These are phyloP conservation scores for Euphorbia lathyris DNA, from an alignment of 345 rosid genomes.

Conservation along the genomic window DNA sequence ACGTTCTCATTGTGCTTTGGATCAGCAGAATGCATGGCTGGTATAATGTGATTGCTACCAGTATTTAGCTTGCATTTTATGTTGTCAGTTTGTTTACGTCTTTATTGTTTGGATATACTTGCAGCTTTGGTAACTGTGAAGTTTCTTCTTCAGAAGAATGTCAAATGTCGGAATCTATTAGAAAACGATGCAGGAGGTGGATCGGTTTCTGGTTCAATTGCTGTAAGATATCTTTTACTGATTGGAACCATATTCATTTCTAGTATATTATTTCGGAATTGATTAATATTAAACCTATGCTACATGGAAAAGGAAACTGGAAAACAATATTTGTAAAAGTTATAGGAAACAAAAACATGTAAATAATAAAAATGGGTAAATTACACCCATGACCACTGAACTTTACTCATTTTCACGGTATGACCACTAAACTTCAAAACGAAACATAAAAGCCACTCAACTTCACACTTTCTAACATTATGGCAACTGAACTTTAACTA, in stretches of 20 bases:
- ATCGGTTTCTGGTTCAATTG: constrained; percentile 81
- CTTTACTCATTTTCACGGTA: too few relatives aligned
- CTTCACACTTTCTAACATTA: too few relatives aligned
- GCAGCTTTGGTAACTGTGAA: constrained; percentile 83
- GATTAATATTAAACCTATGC: too few relatives aligned
- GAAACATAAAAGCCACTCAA: too few relatives aligned
- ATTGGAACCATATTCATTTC: neutral
- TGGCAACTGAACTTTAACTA: too few relatives aligned
- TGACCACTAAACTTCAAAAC: too few relatives aligned
- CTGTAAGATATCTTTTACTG: constrained; percentile 45
- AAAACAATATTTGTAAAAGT: too few relatives aligned
- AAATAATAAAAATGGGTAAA: too few relatives aligned
- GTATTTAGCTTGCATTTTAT: neutral
- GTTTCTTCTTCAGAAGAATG: constrained; percentile 75
- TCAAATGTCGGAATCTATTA: constrained; percentile 80
- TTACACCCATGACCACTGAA: too few relatives aligned
- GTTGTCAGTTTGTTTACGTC: neutral
- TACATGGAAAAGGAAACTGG: too few relatives aligned
- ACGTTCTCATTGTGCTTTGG: constrained; percentile 77
- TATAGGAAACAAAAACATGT: too few relatives aligned
- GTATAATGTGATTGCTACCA: constrained; percentile 28
- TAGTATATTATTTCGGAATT: neutral
- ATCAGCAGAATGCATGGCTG: constrained; percentile 89
- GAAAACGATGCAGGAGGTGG: constrained; percentile 99
- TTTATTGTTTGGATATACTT: constrained; percentile 8